phyloP scores from a whole-genome alignment of 768 basidiomycete genomes.

The Lepiota brunneoincarnata region DNA sequence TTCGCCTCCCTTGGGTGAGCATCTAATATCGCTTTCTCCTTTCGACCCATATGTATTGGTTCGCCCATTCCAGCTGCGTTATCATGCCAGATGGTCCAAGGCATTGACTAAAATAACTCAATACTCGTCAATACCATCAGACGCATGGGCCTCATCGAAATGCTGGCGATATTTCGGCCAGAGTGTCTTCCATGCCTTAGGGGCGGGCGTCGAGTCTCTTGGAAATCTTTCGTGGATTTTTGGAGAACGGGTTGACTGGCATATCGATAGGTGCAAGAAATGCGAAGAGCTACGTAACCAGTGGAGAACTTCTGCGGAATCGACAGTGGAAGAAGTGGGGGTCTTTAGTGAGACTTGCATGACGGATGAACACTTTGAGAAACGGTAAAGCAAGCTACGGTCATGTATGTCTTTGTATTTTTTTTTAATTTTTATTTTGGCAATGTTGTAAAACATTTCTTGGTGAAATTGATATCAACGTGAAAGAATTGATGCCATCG shows the following conservation, averaged over 20 bases:
- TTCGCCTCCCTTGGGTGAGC: conserved; percentile 6
- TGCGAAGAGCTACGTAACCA: not conserved
- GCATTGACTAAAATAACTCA: not conserved
- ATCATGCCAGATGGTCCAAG: conserved; percentile 5
- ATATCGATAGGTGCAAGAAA: not conserved
- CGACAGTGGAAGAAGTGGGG: not conserved
- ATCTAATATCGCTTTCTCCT: no score
- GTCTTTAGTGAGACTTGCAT: conserved; percentile 8
- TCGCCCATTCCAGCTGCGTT: not conserved
- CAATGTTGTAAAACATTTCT: no score
- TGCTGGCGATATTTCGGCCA: conserved; percentile 1
- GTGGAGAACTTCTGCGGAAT: not conserved
- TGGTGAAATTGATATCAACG: no score
- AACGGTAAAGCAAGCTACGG: not conserved
- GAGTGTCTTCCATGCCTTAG: not conserved
- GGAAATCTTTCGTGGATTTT: not conserved
- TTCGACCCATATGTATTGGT: not conserved
- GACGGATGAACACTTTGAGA: not conserved
- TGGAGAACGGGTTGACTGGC: not conserved
- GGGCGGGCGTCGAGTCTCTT: not conserved
- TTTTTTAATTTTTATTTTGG: no score
- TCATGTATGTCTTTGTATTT: no score
- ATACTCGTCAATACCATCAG: not conserved
- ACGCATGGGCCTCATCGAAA: not conserved
- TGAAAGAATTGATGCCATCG: no score